phyloP scores from a whole-genome alignment of 176 grass and related monocot genomes.

The Eremochloa ophiuroides region DNA sequence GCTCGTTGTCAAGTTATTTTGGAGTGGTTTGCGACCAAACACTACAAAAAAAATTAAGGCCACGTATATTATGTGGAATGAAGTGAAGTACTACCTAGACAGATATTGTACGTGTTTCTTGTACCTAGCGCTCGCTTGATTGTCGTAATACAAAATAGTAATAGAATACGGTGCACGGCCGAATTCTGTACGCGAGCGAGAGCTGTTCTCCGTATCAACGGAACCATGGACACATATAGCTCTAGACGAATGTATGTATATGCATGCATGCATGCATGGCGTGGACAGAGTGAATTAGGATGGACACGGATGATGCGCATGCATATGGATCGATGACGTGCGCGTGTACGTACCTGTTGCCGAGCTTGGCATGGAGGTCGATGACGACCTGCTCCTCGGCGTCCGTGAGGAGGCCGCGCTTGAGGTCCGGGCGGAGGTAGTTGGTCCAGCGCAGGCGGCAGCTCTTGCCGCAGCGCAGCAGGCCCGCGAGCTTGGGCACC shows the following conservation, averaged over 20 bases:
- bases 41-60: not conserved
- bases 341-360: constrained; percentile 70
- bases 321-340: too few relatives aligned
- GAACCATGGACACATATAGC: not conserved
- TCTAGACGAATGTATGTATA: not conserved
- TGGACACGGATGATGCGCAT: not conserved
- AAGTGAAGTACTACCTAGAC: not conserved
- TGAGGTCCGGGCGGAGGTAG: constrained; percentile 90
- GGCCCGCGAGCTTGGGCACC: constrained; percentile 80
- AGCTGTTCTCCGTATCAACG: not conserved
- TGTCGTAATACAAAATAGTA: not conserved
- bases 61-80: not conserved
- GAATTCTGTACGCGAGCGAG: not conserved
- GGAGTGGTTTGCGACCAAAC: constrained; percentile 13
- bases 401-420: constrained; percentile 81
- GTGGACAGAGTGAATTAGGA: too few relatives aligned
- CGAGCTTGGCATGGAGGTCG: constrained; percentile 81
- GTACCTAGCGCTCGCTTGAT: not conserved
- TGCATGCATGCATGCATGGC: not conserved
- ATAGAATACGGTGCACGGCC: not conserved
- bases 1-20: constrained; percentile 13
- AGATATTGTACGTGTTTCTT: not conserved
- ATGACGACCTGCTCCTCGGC: constrained; percentile 83
- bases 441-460: constrained; percentile 93
- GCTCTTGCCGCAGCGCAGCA: constrained; percentile 93